Evolutionary conservation across 345 rosid species (phyloP).

Genomic region (Ailanthus altissimus): DNA sequence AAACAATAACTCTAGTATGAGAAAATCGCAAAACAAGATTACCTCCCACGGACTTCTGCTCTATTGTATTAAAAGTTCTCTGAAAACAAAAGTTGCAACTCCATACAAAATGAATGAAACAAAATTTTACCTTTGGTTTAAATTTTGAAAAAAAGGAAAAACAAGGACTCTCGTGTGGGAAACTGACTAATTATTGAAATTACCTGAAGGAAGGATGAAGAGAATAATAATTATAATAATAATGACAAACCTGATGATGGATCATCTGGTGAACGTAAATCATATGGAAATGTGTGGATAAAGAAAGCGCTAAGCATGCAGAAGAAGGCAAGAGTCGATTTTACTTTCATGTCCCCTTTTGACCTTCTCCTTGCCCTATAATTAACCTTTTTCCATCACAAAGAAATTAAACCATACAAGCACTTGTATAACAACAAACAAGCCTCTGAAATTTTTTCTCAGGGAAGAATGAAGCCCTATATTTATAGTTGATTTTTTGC

Average conservation of each 20-base stretch:
- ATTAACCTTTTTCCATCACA: slow-evolving; percentile 16
- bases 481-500: slow-evolving; percentile 23
- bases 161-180: too few species aligned
- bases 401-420: background rate
- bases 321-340: slow-evolving; percentile 25
- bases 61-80: too few species aligned
- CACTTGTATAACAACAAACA: background rate
- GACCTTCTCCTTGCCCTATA: background rate
- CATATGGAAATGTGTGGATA: background rate
- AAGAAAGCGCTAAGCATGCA: slow-evolving; percentile 11
- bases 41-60: too few species aligned
- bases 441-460: slow-evolving; percentile 28
- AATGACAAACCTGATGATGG: slow-evolving; percentile 24
- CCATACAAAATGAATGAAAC: too few species aligned
- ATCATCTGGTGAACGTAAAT: slow-evolving; percentile 23
- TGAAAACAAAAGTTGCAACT: too few species aligned
- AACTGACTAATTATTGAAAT: too few species aligned
- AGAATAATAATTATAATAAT: too few species aligned
- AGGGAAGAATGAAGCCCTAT: background rate
- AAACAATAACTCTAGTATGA: too few species aligned
- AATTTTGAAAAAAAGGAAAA: too few species aligned
- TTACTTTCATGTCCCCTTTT: slow-evolving; percentile 23
- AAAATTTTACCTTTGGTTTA: too few species aligned
- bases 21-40: too few species aligned
- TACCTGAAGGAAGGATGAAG: too few species aligned